A percentile compares a stretch with the other conserved stretches of the same genome.
Conservation (phyloP, 139 green algal species). For the Diplosphaera chodatii region DNA sequence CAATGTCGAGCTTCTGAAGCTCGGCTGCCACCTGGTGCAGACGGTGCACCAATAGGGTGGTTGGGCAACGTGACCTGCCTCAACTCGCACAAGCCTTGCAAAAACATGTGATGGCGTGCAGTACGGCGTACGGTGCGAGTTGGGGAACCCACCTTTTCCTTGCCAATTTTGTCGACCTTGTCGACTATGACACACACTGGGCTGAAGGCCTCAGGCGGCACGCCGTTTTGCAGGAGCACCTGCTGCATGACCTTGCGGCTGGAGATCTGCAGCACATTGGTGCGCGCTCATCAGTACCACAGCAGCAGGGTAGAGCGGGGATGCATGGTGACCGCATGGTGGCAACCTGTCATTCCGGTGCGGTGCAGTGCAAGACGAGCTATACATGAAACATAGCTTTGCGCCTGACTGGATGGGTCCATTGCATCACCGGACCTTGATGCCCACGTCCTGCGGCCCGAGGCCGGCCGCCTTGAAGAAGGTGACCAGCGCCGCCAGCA, state of each 20-base stretch:
- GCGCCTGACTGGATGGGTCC: too few species aligned
- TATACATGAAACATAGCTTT: too few species aligned
- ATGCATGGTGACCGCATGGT: too few species aligned
- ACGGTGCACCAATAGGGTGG: constrained; percentile 53
- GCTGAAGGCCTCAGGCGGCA: constrained; percentile 66
- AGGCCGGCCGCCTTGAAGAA: constrained; percentile 86
- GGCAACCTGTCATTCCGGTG: too few species aligned
- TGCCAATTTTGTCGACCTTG: constrained; percentile 86
- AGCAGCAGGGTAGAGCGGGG: too few species aligned
- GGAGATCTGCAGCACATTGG: constrained; percentile 82
- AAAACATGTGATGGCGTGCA: too few species aligned
- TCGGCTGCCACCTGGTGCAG: too few species aligned
- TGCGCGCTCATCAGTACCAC: too few species aligned
- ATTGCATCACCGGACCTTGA: constrained; percentile 47
- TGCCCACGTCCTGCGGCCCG: constrained; percentile 69
- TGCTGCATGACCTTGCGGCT: constrained; percentile 83
- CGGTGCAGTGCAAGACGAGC: too few species aligned
- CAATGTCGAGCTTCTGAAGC: constrained; percentile 57
- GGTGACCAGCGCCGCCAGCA: constrained; percentile 82
- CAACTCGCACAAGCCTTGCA: too few species aligned
- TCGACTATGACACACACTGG: constrained; percentile 90
- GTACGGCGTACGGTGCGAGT: too few species aligned
- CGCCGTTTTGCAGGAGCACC: constrained; percentile 51
- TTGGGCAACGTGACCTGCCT: too few species aligned
- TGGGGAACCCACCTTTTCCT: constrained; percentile 36